Conservation (phyloP, 352 stramenopile species). For the Pelagophyceae sp. region DNA sequence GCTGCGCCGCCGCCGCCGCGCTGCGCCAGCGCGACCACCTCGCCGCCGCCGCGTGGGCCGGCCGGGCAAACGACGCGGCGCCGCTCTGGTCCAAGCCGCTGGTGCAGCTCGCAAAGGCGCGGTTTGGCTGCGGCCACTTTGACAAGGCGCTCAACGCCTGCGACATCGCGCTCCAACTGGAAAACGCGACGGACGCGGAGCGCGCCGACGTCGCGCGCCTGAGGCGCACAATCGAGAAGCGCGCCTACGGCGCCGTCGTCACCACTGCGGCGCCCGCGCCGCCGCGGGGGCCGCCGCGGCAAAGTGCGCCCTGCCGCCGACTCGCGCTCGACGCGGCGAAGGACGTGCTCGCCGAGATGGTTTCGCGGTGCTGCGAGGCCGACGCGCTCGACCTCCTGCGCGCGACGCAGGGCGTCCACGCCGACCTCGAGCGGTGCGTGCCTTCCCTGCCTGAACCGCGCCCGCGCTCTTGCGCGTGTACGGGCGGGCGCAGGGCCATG, state of each 20-base stretch:
- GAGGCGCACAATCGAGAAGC: not conserved
- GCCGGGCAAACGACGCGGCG: not conserved
- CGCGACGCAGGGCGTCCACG: not conserved
- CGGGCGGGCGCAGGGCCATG: no score
- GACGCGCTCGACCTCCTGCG: not conserved
- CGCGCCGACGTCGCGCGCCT: not conserved
- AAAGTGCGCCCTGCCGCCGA: not conserved
- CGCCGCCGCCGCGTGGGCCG: not conserved
- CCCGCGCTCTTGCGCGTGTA: no score
- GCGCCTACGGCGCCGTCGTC: not conserved
- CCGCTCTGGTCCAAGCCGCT: not conserved
- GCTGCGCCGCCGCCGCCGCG: slow-evolving; percentile 5
- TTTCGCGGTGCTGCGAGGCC: not conserved
- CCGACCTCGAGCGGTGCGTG: not conserved
- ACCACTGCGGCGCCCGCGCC: not conserved
- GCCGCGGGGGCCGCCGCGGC: not conserved
- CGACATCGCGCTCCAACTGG: not conserved
- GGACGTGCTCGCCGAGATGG: not conserved
- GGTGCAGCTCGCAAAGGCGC: not conserved
- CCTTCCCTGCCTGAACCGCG: no score
- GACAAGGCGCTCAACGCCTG: not conserved
- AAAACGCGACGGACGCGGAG: not conserved
- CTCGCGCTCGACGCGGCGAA: not conserved
- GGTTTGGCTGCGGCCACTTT: not conserved
- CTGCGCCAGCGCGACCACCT: not conserved